Percentiles rank a stretch among this genome's conserved stretches.
Conservation (phyloP, 225 moss, liverwort and hornwort species). For the Asterella californica region DNA sequence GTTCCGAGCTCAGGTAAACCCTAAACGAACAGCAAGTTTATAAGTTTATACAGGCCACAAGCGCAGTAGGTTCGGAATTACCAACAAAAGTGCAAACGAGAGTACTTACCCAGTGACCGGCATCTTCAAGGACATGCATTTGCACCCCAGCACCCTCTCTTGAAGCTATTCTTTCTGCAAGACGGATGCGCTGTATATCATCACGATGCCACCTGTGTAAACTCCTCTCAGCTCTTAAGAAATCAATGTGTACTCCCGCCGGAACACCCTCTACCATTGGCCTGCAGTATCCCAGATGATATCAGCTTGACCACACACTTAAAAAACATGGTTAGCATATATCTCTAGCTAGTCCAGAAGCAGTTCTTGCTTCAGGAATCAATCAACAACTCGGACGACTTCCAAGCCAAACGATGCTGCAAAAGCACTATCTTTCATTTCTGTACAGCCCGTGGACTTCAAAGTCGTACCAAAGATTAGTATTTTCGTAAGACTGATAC, state of each 20-base stretch:
- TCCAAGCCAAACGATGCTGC: not conserved
- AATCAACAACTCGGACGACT: too few species aligned
- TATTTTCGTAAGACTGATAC: conserved; percentile 86
- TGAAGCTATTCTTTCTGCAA: conserved; percentile 82
- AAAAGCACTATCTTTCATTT: too few species aligned
- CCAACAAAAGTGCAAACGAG: not conserved
- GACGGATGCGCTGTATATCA: conserved; percentile 78
- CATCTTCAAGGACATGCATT: conserved; percentile 96
- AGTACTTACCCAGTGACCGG: conserved; percentile 88
- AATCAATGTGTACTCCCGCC: conserved; percentile 84
- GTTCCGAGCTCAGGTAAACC: not conserved
- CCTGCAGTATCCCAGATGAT: conserved; percentile 42
- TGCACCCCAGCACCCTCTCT: conserved; percentile 92
- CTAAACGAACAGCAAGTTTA: not conserved
- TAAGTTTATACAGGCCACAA: not conserved
- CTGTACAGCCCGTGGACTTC: not conserved
- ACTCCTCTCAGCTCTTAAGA: conserved; percentile 87
- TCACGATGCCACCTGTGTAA: conserved; percentile 93
- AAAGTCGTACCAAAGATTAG: conserved; percentile 71
- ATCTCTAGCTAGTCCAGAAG: too few species aligned
- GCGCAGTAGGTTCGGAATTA: not conserved
- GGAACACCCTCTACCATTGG: conserved; percentile 84
- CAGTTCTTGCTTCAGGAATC: too few species aligned
- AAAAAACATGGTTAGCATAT: not conserved
- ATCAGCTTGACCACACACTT: not conserved